A percentile compares a stretch with the other conserved stretches of the same genome.
Conservation (phyloP, 495 filamentous ascomycete species). For the Baudoinia panamericana region DNA sequence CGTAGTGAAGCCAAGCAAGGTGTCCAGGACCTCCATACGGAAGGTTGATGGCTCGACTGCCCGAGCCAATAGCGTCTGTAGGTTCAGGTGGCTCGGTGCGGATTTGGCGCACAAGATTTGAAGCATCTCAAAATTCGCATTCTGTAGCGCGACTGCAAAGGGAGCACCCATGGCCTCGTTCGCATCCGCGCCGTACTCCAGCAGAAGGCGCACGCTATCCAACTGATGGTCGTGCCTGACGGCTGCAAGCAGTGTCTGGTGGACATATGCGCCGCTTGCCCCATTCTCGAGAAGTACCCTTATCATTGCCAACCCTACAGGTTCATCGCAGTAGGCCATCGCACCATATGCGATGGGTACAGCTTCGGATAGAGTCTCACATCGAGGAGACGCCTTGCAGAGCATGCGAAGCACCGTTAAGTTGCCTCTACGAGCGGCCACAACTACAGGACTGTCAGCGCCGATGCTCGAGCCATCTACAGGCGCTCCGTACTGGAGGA, state of each 20-base stretch:
- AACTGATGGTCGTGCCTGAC: neutral
- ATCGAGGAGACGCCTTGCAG: neutral
- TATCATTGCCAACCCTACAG: neutral
- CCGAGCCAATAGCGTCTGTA: neutral
- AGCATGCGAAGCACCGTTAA: neutral
- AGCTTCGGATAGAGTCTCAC: neutral
- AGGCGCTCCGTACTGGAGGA: neutral
- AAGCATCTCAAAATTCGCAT: neutral
- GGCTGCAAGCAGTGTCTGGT: neutral
- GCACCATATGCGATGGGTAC: neutral
- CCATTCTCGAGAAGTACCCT: neutral
- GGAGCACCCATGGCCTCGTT: neutral
- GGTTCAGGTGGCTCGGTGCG: neutral
- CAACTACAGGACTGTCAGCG: neutral
- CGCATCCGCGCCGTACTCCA: neutral
- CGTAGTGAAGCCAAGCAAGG: neutral
- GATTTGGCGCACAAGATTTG: neutral
- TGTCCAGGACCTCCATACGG: too few species aligned
- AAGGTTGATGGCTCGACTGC: too few species aligned
- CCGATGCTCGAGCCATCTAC: neutral
- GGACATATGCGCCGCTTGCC: neutral
- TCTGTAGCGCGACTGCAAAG: neutral
- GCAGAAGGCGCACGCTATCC: neutral
- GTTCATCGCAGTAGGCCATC: neutral
- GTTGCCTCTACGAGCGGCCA: neutral